Base-by-base conservation (phyloP, 441 rosid genomes). In the Manihot esculenta region DNA sequence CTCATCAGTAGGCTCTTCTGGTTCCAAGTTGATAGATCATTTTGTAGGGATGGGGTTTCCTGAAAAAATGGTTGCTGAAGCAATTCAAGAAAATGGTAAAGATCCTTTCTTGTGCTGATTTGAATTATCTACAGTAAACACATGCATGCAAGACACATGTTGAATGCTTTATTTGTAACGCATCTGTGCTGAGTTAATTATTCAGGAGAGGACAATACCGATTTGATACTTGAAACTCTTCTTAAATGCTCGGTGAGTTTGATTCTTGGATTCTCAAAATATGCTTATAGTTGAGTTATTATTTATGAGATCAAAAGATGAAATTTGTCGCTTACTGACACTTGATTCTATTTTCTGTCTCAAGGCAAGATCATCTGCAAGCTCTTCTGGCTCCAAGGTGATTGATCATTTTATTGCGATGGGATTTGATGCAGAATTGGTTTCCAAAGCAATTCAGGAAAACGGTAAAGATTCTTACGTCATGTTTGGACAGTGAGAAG, bases 41-140 rank as follows among this genome's bases (percentile, higher is more conserved):
- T 84, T 89, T 70, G 66, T 87, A 33, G 86, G 82, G 26, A 89
- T 89, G 97, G 96, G 96, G 3, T 94, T 86, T 70, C 45, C 88
- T 1, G 78, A 78, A 62, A 85, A 87, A 55, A 64, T 80, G 79
- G 88, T 89, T 50, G 73, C 82, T 59, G 91, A 79, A 78, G 95
- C 83, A 62, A 80, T 89, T 78, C 78, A 82, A 42, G 90, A 92
- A 82, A 75, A 74, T 62, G 96, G 97, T 89, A 80, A 77, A 69
- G 17, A 56, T 53, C 66, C 44, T 64, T 20, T 58, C 51, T 47
- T 68, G 10, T 30, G 54, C 12, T 55, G 23, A 17, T 60, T 38
- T 62, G 33, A 60, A 41, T 21, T 44, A 5, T 14, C 21, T 7
- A 24, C n/a, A 35, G 21, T 7, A 53, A 27, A 60, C 18, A 13